Conservation (phyloP, 306 rosid genomes). For the Trifolium repens region DNA sequence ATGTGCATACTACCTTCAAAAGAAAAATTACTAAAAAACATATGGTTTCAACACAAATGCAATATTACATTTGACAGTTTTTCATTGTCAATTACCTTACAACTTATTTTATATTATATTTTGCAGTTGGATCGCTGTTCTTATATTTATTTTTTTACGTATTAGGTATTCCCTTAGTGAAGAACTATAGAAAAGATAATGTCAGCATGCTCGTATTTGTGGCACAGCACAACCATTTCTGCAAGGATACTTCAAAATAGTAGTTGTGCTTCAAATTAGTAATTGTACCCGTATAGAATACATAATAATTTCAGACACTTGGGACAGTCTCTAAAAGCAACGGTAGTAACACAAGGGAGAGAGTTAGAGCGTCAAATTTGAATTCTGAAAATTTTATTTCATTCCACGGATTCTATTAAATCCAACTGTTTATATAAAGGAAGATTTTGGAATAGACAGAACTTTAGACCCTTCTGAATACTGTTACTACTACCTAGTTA, state of each 20-base stretch:
- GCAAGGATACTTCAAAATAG: slow-evolving; percentile 12
- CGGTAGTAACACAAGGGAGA: neutral
- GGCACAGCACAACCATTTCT: neutral
- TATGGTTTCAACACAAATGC: neutral
- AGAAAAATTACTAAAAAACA: neutral
- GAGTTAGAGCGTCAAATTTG: neutral
- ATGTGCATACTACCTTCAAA: neutral
- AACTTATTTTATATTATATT: neutral
- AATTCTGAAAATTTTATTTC: neutral
- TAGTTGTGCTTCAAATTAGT: neutral
- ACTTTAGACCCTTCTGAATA: neutral
- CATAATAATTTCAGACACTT: neutral
- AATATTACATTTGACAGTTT: slow-evolving; percentile 4
- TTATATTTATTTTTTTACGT: neutral
- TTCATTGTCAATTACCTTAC: slow-evolving; percentile 28
- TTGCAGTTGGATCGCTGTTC: neutral
- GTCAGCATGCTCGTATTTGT: slow-evolving; percentile 2
- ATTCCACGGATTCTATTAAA: neutral
- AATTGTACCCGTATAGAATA: neutral
- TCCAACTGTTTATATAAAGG: neutral
- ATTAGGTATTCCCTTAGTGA: neutral
- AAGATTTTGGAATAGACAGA: neutral
- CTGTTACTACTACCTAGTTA: neutral
- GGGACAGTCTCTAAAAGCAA: neutral
- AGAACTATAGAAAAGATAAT: slow-evolving; percentile 8